A percentile compares a stretch with the other conserved stretches of the same genome.
These are phyloP conservation scores for Kwoniella shivajii DNA, from an alignment of 1,284 basidiomycete species.

Conservation along the genomic window DNA sequence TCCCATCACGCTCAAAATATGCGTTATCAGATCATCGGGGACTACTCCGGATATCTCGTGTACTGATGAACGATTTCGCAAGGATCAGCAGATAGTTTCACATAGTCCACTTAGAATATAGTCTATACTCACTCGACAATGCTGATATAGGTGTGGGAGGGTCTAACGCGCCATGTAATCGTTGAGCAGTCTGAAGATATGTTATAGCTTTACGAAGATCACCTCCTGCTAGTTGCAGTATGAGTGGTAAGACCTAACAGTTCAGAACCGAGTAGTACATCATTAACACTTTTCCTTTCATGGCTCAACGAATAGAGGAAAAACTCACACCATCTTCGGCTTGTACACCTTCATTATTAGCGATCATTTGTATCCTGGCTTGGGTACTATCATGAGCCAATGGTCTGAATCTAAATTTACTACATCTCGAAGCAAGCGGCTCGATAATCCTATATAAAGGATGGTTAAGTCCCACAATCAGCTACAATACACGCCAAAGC, in stretches of 20 bases:
- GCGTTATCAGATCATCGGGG: conserved; percentile 70
- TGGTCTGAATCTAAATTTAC: conserved; percentile 97
- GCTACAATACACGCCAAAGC: too few relatives aligned
- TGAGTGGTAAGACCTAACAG: conserved; percentile 51
- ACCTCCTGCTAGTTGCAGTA: conserved; percentile 68
- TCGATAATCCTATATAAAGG: conserved; percentile 83
- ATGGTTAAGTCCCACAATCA: not conserved
- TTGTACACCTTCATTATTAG: conserved; percentile 60
- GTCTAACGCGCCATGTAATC: conserved; percentile 69
- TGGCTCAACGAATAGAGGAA: not conserved
- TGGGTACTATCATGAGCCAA: conserved; percentile 78
- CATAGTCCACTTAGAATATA: not conserved
- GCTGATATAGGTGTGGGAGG: conserved; percentile 73
- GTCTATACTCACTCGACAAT: conserved; percentile 49
- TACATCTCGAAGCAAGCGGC: conserved; percentile 96
- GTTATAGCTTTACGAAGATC: conserved; percentile 98
- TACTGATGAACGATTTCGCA: conserved; percentile 56
- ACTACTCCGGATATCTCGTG: conserved; percentile 98
- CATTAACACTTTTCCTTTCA: not conserved
- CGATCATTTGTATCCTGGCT: conserved; percentile 78
- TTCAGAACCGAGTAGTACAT: not conserved
- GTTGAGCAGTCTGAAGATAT: conserved; percentile 92
- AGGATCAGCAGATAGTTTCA: too few relatives aligned
- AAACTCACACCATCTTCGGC: conserved; percentile 54
- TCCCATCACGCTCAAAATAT: conserved; percentile 73